Evolutionary conservation across 257 asterid genomes (phyloP).

Genomic region (Lycium barbarum): DNA sequence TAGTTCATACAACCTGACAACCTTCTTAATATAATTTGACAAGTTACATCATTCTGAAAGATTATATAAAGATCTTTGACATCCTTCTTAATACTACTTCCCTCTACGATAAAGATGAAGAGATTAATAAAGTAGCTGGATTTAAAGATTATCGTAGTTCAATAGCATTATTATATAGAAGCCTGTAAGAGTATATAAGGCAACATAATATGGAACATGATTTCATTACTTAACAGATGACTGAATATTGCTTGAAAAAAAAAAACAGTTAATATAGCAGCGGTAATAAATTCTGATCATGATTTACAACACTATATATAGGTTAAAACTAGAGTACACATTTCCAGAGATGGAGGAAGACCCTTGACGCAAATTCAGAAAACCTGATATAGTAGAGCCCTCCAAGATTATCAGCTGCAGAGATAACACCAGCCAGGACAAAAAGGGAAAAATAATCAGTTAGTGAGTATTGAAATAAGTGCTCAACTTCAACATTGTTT

Average conservation of each 20-base stretch:
- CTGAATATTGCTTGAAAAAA: constrained; percentile 9
- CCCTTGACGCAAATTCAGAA: constrained; percentile 21
- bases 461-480: not conserved
- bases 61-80: too few species aligned
- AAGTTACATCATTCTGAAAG: too few species aligned
- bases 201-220: constrained; percentile 11
- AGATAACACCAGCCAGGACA: not conserved
- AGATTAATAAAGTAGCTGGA: not conserved
- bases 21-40: too few species aligned
- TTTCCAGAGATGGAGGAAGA: constrained; percentile 18
- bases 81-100: not conserved
- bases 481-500: not conserved
- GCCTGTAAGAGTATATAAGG: not conserved
- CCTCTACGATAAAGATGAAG: not conserved
- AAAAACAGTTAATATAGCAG: not conserved
- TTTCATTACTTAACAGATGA: not conserved
- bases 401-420: constrained; percentile 23
- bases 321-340: constrained; percentile 20
- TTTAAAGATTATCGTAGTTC: not conserved
- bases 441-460: not conserved
- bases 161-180: not conserved
- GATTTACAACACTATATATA: constrained; percentile 29
- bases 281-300: not conserved
- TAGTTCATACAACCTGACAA: too few species aligned
- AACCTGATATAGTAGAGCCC: constrained; percentile 7